Base-by-base conservation (phyloP, 2,329 filamentous ascomycete species). In the Botryosphaeria dothidea region DNA sequence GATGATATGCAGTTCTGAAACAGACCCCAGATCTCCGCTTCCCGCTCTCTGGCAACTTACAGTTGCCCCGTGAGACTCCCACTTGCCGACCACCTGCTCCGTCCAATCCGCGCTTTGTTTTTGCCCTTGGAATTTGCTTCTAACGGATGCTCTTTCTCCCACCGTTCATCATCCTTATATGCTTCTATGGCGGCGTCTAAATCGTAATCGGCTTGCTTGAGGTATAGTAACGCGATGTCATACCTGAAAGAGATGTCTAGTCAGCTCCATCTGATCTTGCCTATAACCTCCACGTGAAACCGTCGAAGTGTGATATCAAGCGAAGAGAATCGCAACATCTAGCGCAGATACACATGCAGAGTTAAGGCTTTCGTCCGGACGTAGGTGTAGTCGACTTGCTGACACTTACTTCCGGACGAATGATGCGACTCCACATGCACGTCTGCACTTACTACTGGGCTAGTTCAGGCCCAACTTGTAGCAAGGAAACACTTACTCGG, bases 221-320 rank as follows among this genome's bases (percentile, higher is more conserved):
- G 82, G 75, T 95, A 95, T 21, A 93, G 74, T 29, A 91, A 75
- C 1, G 92, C 92, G 58, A 92, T 82, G 73, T 92, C 89, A 69
- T 88, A 88, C 70, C 84, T 86, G 68, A 74, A 19, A 27, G 27
- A n/a, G 23, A 15, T 7, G 8, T 17, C 36, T 5, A 43, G 25
- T 58, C 54, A 58, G 54, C 36, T 13, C 34, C 23, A 57, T 21
- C 13, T 9, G 13, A 27, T 7, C 34, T 38, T 17, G 15, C 17
- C 8, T 31, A 23, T 36, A 5, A 8, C 21, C 19, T 5, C 21
- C 27, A 34, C 8, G 15, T 51, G 58, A 49, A 17, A 51, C 45
- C 3, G 9, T 36, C 25, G 17, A 5, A 25, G 27, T 54, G 25
- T 6, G 7, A 34, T 2, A 11, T 34, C 31, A 11, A 34, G 7